Evolutionary conservation across 257 asterid species (phyloP).

Genomic region (Plantago ovata): DNA sequence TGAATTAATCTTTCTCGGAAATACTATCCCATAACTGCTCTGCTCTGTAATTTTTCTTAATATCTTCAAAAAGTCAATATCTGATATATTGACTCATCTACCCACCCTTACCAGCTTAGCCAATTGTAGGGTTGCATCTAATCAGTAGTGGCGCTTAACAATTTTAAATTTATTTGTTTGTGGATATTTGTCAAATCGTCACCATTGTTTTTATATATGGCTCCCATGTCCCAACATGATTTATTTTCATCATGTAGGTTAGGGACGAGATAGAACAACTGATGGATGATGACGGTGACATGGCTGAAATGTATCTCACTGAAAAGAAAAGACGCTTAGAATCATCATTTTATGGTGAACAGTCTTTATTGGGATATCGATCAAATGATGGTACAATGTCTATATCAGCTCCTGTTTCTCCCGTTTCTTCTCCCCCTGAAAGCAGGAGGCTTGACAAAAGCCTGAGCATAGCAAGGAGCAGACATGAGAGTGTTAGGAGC

Average conservation of each 20-base stretch:
- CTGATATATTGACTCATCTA: background rate
- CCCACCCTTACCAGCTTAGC: no score
- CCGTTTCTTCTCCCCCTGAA: conserved; percentile 89
- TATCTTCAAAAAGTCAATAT: background rate
- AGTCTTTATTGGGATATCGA: conserved; percentile 67
- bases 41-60: background rate
- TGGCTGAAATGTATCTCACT: conserved; percentile 99
- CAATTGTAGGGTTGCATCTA: no score
- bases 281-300: conserved; percentile 99
- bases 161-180: background rate
- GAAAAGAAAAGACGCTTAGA: conserved; percentile 87
- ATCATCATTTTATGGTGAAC: conserved; percentile 76
- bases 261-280: conserved; percentile 99
- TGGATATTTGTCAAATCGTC: background rate
- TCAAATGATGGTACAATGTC: conserved; percentile 67
- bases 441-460: conserved; percentile 82
- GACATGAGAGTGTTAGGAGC: conserved; percentile 90
- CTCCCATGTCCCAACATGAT: conserved; percentile 18
- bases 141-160: no score
- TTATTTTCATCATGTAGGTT: conserved; percentile 51
- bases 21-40: background rate
- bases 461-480: conserved; percentile 92
- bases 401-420: conserved; percentile 92
- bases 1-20: conserved; percentile 6
- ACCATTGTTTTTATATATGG: conserved; percentile 2